Evolutionary conservation across 75 land plant species (phyloP).

Genomic region (Cunninghamia lanceolata): DNA sequence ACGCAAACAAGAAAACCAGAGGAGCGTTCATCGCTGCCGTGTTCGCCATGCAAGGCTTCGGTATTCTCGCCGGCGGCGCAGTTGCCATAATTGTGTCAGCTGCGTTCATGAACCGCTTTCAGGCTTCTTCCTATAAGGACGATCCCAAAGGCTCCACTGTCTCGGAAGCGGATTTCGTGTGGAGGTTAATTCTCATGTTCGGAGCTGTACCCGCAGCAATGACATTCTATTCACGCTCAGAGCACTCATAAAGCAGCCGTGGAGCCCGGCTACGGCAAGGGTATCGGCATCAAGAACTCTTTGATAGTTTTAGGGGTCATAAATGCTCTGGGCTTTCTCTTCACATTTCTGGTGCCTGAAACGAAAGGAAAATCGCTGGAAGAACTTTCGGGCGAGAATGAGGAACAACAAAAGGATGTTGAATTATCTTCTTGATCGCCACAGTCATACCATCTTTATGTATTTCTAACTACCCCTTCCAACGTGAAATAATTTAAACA

Average conservation of each 20-base stretch:
- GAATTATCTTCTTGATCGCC: background rate
- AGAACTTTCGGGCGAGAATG: conserved; percentile 31
- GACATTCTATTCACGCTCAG: conserved; percentile 53
- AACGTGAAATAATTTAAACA: no score
- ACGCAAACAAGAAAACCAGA: no score
- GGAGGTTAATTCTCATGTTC: conserved; percentile 47
- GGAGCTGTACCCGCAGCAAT: conserved; percentile 49
- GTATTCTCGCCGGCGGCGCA: no score
- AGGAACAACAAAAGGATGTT: background rate
- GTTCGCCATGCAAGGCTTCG: no score
- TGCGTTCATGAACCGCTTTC: no score
- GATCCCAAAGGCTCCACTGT: no score
- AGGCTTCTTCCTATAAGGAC: no score
- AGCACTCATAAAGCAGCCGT: background rate
- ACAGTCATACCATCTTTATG: no score
- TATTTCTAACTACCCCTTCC: no score
- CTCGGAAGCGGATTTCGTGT: conserved; percentile 47
- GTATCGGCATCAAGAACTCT: conserved; percentile 23
- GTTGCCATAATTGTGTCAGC: no score
- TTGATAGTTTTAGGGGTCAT: conserved; percentile 14
- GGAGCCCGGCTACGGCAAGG: conserved; percentile 16
- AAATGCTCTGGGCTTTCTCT: conserved; percentile 31
- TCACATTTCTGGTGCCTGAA: conserved; percentile 37
- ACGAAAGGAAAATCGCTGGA: conserved; percentile 40
- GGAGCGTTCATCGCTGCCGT: no score